Conservation (phyloP, 2,329 filamentous ascomycete genomes). For the Ceratocystis smalleyi region DNA sequence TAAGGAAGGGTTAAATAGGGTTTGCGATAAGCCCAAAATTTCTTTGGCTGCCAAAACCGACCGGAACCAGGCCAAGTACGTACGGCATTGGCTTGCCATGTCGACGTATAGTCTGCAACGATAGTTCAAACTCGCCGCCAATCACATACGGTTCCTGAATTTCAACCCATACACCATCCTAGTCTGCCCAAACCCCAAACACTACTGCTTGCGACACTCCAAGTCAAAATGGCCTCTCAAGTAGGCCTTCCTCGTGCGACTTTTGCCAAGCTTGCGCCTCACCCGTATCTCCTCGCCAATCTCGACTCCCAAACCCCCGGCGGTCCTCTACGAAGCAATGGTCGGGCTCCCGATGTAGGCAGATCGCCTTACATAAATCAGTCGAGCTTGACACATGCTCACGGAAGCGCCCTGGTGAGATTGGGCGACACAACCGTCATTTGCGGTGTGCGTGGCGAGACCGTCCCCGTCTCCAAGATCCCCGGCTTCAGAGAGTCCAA, state of each 20-base stretch:
- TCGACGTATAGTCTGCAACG: not conserved
- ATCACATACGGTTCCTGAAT: not conserved
- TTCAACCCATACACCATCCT: not conserved
- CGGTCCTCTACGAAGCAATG: slow-evolving; percentile 58
- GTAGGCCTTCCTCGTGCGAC: slow-evolving; percentile 43
- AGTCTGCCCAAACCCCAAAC: too few relatives aligned
- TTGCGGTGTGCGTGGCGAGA: slow-evolving; percentile 77
- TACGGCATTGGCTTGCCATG: not conserved
- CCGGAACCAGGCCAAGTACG: too few relatives aligned
- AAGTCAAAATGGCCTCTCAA: slow-evolving; percentile 21
- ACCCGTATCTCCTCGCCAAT: slow-evolving; percentile 79
- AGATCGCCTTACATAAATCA: slow-evolving; percentile 64
- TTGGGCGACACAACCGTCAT: slow-evolving; percentile 87
- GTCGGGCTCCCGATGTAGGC: slow-evolving; percentile 53
- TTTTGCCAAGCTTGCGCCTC: slow-evolving; percentile 79
- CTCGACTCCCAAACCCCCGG: slow-evolving; percentile 38
- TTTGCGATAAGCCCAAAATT: slow-evolving; percentile 5
- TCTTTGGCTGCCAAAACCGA: not conserved
- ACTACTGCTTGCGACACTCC: too few relatives aligned
- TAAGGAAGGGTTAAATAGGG: not conserved
- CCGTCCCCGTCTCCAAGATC: slow-evolving; percentile 60
- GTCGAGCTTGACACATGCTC: slow-evolving; percentile 71
- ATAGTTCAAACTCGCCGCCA: not conserved
- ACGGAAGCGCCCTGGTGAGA: slow-evolving; percentile 78
- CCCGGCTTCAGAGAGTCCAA: slow-evolving; percentile 42